phyloP scores from a whole-genome alignment of 768 basidiomycete species.

The Boletus fagicola region DNA sequence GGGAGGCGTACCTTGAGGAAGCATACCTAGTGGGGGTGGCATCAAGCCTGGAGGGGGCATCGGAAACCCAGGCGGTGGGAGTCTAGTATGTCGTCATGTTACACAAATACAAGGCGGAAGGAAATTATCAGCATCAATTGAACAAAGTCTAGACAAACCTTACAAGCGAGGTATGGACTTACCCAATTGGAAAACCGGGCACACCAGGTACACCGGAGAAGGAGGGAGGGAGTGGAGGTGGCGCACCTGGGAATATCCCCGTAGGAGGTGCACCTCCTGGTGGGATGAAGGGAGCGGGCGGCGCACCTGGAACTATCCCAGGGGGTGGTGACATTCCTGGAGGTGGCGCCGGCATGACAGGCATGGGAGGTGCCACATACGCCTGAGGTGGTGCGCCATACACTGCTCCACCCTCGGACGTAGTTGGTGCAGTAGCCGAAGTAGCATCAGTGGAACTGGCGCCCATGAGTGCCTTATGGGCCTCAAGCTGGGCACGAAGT shows the following conservation, averaged over 20 bases:
- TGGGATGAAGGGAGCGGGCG: constrained; percentile 40
- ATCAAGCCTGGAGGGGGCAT: constrained; percentile 45
- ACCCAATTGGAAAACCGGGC: constrained; percentile 60
- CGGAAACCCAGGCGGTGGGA: constrained; percentile 55
- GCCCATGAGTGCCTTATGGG: constrained; percentile 93
- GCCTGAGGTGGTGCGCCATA: constrained; percentile 75
- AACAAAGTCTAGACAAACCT: constrained; percentile 16
- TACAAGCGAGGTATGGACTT: constrained; percentile 26
- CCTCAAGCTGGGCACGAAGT: constrained; percentile 77
- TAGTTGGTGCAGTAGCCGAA: constrained; percentile 35
- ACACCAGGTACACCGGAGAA: constrained; percentile 45
- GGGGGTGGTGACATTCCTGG: constrained; percentile 38
- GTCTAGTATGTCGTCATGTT: constrained; percentile 30
- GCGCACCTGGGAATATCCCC: constrained; percentile 39
- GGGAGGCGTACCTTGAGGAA: constrained; percentile 39
- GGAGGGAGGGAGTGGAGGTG: constrained; percentile 38
- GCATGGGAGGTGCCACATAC: constrained; percentile 49
- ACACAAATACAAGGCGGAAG: constrained; percentile 5
- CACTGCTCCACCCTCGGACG: constrained; percentile 48
- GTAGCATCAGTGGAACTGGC: constrained; percentile 38
- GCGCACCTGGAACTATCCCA: constrained; percentile 43
- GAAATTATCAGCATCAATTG: constrained; percentile 22
- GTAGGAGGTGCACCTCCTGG: constrained; percentile 38
- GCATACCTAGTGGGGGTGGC: constrained; percentile 33
- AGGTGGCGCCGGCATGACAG: constrained; percentile 27